Base-by-base conservation (phyloP, 2,329 filamentous ascomycete genomes). In the Aspergillus ruber region DNA sequence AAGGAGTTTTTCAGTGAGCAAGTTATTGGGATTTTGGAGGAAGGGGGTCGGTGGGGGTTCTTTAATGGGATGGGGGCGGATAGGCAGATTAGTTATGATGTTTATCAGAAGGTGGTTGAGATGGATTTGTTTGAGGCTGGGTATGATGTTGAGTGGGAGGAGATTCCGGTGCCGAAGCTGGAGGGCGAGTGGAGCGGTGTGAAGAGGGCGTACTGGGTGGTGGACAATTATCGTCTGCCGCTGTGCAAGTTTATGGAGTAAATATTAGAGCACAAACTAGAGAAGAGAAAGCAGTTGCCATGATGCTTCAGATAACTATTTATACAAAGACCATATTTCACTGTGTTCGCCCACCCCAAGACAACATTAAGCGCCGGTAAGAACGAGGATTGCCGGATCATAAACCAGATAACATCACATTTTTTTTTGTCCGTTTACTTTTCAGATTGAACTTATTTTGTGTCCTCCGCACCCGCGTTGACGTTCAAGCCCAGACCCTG, bases 401-500 rank as follows among this genome's bases (percentile, higher is more conserved):
- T 40, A 45, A 41, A 46, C 13, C 18, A 45, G 39, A 42, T 36
- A 41, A 23, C 18, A 39, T 42, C n/a, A 36, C 35, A 39, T 25
- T 46, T 27, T 33, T 45, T 42, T 36, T 15, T 32, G 33, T 45
- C 36, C 32, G 18, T 40, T 50, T 40, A 27, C 38, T 7, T 15
- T 42, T 9, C 12, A 12, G 5, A 42, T 36, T 27, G 15, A 18
- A 50, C 51, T 66, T 64, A 68, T 60, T 67, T 66, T 46, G 53
- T 53, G 7, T 61, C 60, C 12, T 63, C 58, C 25, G 62, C 57
- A 35, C 57, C 52, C 6, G 67, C 62, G 54, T 72, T 77, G 55
- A 98, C 88, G 63, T 98, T 96, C 63, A 98, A 74, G 43, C 93
- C 93, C 61, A 98, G 74, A 40, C 90, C 93, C 68, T 93, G 85